Evolutionary conservation across 352 stramenopile genomes (phyloP), one percentile per base, ranked within the genome.

Genomic region (Phytophthora agathidicida): DNA sequence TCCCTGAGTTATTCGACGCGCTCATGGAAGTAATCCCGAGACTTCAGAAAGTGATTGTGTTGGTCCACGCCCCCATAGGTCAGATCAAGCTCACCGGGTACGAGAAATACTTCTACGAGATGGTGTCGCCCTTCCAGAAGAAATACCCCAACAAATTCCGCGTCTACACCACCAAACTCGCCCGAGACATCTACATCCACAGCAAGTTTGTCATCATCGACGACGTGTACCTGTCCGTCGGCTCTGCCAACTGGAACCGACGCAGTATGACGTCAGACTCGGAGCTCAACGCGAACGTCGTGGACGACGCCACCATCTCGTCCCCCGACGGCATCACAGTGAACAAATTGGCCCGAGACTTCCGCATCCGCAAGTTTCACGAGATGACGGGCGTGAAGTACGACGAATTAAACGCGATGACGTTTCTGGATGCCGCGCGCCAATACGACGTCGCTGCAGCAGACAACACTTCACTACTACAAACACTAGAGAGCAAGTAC

Each of bases 201-300:
- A 81, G 49, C 31, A 85, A 85, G 44, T 22, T 76, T 3, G 48
- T 86, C 30, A 53, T 84, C 49, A 63, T 83, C 19, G 78, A 88
- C 47, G 78, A 86, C 52, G 78, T 88, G 26, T 86, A 79, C 42
- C 27, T 88, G 1, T 82, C 73, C 5, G 45, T 80, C 23, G 68
- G 75, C 7, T 87, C 75, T 0, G 64, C 60, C 19, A 89, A 89
- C 60, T 89, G 77, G 77, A 86, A 89, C 37, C 49, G 58, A 4
- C 58, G 58, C 6, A 67, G 50, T 20, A 67, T 67, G 58, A 88
- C 75, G 13, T 77, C 66, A 7, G 80, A 89, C 65, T 71, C 65
- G 44, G 75, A 89, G 53, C 67, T 88, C 27, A 75, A 65, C 3
- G 80, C 75, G 2, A 79, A 81, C 28, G 42, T 86, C 16, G 62